Evolutionary conservation across 2,329 filamentous ascomycete species (phyloP), one percentile per base, ranked within the genome.

Genomic region (Apiospora aurea): DNA sequence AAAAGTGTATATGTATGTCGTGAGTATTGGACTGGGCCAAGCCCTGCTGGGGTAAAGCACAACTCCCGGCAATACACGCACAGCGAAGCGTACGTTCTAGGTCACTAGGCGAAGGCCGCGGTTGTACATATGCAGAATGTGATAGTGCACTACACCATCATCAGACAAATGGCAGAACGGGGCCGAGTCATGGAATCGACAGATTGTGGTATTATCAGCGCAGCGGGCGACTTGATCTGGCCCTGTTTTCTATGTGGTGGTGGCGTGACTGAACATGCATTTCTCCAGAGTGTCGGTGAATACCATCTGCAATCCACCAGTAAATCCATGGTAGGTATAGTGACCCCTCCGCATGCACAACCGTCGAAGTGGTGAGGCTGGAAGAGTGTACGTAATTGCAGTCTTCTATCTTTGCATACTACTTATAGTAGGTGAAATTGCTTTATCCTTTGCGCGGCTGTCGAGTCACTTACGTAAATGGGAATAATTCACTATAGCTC

Each of bases 271-370:
- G 21, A 64, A 41, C 57, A 64, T 41, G 34, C 34, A 41, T 41
- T 8, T 41, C 34, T n/a, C n/a, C 29, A 64, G 34, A 64, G 57
- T 64, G 57, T 64, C 34, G 57, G 57, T 64, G 57, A 64, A 64
- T n/a, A 64, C 5, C 7, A 41, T 41, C 34, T 21, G 29, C 57
- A 64, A 41, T 41, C 34, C 57, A 41, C 57, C 34, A 64, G 21
- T 11, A n/a, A 41, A 64, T 14, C 34, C 53, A 29, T 21, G 34
- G 57, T 41, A 64, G 11, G 18, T 41, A 64, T 13, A n/a, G 53
- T 61, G 53, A 57, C 53, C 53, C 11, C 16, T 61, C 46, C 21
- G 29, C 34, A 38, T 38, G 34, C 26, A 34, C 29, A 21, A 38
- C 29, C 34, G 34, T 21, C 46, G 3, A 13, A 5, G 10, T 41